These are phyloP conservation scores for Fraxinus floribunda DNA, from an alignment of 305 asterid genomes.

Conservation along the genomic window DNA sequence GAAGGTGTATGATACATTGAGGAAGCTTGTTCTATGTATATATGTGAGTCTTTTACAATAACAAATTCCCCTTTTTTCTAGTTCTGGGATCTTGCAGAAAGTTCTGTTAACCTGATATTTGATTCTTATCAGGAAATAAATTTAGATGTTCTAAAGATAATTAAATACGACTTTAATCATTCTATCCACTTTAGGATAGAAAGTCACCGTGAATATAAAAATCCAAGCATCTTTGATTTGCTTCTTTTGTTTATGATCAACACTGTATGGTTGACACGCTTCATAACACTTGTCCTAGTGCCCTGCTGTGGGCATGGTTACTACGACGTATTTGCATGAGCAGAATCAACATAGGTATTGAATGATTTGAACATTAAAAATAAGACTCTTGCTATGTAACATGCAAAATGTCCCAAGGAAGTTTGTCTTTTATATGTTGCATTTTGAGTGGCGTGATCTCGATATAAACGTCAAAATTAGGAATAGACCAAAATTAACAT, in stretches of 20 bases:
- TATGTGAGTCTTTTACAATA: background rate
- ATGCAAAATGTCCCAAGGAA: background rate
- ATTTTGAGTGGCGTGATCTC: background rate
- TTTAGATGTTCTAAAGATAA: background rate
- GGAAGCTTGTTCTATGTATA: background rate
- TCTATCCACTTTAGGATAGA: background rate
- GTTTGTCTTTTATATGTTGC: background rate
- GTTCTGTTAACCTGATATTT: background rate
- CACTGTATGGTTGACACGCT: background rate
- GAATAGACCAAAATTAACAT: background rate
- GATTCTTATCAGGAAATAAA: slow-evolving; percentile 3
- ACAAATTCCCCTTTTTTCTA: background rate
- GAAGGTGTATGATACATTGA: background rate
- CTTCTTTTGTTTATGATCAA: background rate
- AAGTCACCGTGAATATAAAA: background rate
- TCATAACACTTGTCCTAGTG: background rate
- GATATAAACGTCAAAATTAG: background rate
- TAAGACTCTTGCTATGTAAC: background rate
- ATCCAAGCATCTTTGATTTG: background rate
- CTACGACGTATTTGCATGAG: background rate
- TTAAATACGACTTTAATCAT: background rate
- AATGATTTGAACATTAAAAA: background rate
- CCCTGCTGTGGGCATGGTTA: background rate
- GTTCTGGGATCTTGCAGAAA: background rate
- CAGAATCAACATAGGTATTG: background rate